These are phyloP conservation scores for Candida sithepensis DNA, from an alignment of 805 yeast genomes.

Conservation along the genomic window DNA sequence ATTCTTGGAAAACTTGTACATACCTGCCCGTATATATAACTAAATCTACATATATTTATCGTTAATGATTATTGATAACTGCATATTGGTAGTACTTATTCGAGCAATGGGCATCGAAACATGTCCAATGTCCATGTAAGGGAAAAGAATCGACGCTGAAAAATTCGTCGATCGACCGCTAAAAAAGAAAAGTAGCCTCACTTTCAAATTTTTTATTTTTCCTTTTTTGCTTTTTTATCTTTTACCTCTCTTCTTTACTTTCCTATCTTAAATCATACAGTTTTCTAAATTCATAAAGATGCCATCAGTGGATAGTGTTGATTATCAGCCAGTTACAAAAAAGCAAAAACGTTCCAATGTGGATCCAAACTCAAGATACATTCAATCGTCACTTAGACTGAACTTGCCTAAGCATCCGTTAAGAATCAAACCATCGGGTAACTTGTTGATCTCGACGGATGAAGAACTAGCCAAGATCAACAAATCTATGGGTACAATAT, in stretches of 20 bases:
- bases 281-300: not conserved
- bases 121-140: no score
- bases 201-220: not conserved
- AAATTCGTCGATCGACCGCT: not conserved
- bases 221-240: not conserved
- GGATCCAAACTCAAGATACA: conserved; percentile 7
- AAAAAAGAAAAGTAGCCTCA: not conserved
- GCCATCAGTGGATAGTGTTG: not conserved
- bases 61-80: not conserved
- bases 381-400: conserved; percentile 20
- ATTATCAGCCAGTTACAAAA: not conserved
- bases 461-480: conserved; percentile 17
- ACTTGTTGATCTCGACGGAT: conserved; percentile 32
- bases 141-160: not conserved
- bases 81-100: not conserved
- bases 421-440: conserved; percentile 75
- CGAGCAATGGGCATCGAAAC: no score
- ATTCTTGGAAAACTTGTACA: not conserved
- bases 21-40: not conserved
- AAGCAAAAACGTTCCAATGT: not conserved
- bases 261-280: not conserved
- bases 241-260: not conserved
- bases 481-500: conserved; percentile 47
- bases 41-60: not conserved
- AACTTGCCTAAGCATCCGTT: conserved; percentile 56